Evolutionary conservation across 192 early-diverging fungal species (phyloP), one percentile per base, ranked within the genome.

Genomic region (Phlyctochytrium planicorne): DNA sequence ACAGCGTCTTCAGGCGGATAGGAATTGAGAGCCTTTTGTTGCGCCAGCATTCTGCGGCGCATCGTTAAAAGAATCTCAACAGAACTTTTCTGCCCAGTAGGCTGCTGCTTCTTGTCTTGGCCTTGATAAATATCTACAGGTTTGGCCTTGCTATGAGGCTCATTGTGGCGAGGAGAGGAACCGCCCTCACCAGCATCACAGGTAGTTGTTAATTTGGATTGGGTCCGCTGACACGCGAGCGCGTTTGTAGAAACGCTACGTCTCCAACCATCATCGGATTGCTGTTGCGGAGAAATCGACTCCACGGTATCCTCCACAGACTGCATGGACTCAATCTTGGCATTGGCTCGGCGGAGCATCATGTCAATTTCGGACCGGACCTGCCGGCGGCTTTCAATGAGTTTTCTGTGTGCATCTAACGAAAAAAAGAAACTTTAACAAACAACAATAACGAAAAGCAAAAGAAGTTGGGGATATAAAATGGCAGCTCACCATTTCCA

Each of bases 1-100:
- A 47, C 40, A 6, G 40, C 40, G 40, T 47, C 40, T 47, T 47
- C 40, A 47, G 40, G 40, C 40, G 40, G 40, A 47, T 47, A 20
- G 20, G 40, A 6, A 20, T 47, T 47, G 10, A 47, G 20, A 6
- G 40, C 40, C 40, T 47, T 47, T 47, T 47, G 40, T 20, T 47
- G 40, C 40, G 40, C 40, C 40, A 47, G 40, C 40, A 47, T 47
- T 20, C 40, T 6, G 10, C 40, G 40, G 10, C 40, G 40, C 40
- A 47, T 14, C 6, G 40, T 14, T 20, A 47, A 20, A 6, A 47
- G 40, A 6, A 20, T 20, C 40, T 47, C 40, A 6, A 47, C 20
- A 20, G 40, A 20, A 6, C 10, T 20, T 14, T 20, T 20, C 6
- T 6, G 10, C 10, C 40, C 40, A 6, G 40, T 14, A 6, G 10